Evolutionary conservation across 2,329 filamentous ascomycete genomes (phyloP).

Genomic region (Corniculantispora saksenae): DNA sequence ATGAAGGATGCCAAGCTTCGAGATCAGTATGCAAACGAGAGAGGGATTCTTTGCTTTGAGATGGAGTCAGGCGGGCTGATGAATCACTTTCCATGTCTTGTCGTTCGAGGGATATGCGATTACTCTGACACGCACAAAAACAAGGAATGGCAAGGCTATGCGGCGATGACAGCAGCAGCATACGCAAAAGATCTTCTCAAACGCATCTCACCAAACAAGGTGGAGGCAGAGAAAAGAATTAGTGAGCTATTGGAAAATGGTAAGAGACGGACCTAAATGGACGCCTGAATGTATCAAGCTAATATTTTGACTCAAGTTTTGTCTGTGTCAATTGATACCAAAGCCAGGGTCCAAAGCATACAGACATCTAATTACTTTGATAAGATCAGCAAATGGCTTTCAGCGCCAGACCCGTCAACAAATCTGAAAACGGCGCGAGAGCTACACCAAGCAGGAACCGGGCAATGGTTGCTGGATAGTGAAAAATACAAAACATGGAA

Average conservation of each 20-base stretch:
- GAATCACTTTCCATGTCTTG: constrained; percentile 14
- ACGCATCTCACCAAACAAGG: neutral
- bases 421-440: neutral
- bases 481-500: neutral
- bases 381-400: neutral
- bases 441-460: neutral
- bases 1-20: no score
- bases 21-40: no score
- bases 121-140: neutral
- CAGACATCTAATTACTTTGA: neutral
- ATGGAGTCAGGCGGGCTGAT: constrained; percentile 35
- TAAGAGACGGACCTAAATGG: no score
- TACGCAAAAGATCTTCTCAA: neutral
- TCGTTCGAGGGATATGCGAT: neutral
- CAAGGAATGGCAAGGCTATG: neutral
- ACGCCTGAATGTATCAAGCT: neutral
- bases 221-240: no score
- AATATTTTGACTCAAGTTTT: neutral
- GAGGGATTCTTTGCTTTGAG: constrained; percentile 25
- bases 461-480: constrained; percentile 1
- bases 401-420: neutral
- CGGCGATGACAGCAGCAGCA: neutral
- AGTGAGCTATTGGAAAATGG: no score
- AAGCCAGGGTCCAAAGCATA: neutral
- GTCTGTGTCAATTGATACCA: neutral